Evolutionary conservation across 139 green algal species (phyloP), one percentile per base, ranked within the genome.

Genomic region (Raphidocelis subcapitata): DNA sequence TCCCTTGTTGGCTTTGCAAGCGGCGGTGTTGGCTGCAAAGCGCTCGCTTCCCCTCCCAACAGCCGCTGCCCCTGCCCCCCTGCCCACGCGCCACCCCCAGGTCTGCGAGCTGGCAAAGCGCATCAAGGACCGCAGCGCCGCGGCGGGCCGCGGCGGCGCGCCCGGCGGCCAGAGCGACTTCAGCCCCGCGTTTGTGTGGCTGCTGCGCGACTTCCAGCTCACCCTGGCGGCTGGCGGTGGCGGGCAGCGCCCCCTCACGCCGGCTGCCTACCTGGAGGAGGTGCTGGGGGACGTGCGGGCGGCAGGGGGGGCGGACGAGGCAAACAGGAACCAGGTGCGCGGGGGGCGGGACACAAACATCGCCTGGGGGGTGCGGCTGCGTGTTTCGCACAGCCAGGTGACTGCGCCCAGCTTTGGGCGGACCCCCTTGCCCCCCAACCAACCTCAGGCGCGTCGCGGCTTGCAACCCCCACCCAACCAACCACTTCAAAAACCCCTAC

Each of bases 131-230:
- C 54, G 24, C 41, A 49, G 41, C 41, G 41, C 41, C 8, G 12
- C 41, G 8, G 12, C 8, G 8, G 41, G 41, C 41, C 41, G 41
- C 41, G 41, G 41, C 10, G 54, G n/a, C 54, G n/a, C n/a, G n/a
- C n/a, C n/a, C n/a, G n/a, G n/a, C n/a, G 37, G 51, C 28, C 80
- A 96, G 44, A 81, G 84, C 31, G 83, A 86, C 29, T 96, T 96
- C 84, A 90, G 86, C 0, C 93, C 92, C 18, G 65, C 86, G 28
- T 97, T 98, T 76, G 67, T 98, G 51, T 98, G 94, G 94, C 86
- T 98, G 33, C 83, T 98, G 69, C 73, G 94, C 1, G 94, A 98
- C 87, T 97, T 97, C 73, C 96, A 96, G 74, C 81, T 97, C 41
- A 80, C 85, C 3, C 81, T 97, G 41, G 64, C 89, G 57, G 94